Evolutionary conservation across 2,329 filamentous ascomycete species (phyloP), one percentile per base, ranked within the genome.

Genomic region (Neoscytalidium dimidiatum): DNA sequence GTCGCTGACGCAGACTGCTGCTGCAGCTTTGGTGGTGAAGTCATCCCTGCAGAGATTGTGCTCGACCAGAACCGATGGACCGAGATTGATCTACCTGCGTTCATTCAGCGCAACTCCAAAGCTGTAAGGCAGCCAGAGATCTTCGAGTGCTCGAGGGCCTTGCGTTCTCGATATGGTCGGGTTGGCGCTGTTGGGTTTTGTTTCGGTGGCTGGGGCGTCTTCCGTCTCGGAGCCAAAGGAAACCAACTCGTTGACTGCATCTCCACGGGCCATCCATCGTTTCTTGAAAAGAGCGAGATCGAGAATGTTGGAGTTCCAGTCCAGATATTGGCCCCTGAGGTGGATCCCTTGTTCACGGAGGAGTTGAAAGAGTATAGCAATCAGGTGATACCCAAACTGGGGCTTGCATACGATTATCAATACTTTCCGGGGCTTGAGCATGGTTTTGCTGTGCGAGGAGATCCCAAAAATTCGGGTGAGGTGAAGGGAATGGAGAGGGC

Each of bases 111-210:
- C 6, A 75, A 83, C 69, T 68, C 63, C 53, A 78, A 79, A 13
- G 74, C 75, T 0, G 68, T 71, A 3, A 78, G 81, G 23, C 79
- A 77, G 66, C 74, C 76, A 0, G 74, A 77, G 63, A 78, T 81
- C 26, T 69, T 77, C 29, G 72, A 71, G 13, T 72, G 68, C 41
- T 79, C 79, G 0, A 70, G 72, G 64, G 71, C 71, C 0, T 69
- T 82, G n/a, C 77, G 76, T 41, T 68, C 70, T 56, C 67, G 72
- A 43, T 74, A 73, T 65, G 65, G 68, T 62, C 82, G 81, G 66
- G 75, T 83, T 17, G 79, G 76, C n/a, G 78, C 76, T 6, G 75
- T 83, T 29, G 82, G 82, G 4, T 83, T 82, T 71, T 83, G 81
- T 75, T 83, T 79, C 73, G 81, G 81, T 33, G 81, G 74, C 33